Base-by-base conservation (phyloP, 352 stramenopile species). In the Pythium chondricola region DNA sequence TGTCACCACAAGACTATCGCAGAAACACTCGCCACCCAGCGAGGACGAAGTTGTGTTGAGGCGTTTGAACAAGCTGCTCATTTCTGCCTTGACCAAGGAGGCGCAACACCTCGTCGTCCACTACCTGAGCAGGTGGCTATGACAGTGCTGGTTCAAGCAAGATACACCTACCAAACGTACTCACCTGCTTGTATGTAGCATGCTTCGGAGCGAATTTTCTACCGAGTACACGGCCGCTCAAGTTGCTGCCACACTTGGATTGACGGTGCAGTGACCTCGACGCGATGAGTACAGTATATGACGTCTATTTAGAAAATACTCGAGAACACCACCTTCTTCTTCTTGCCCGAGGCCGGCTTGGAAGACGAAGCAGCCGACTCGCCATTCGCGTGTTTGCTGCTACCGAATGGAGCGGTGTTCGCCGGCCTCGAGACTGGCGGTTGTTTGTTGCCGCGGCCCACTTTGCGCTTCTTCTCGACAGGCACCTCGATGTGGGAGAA, bases 321-420 rank as follows among this genome's bases (percentile, higher is more conserved):
- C 0, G 69, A 82, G 50, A 85, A 90, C 40, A 88, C 74, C 13
- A 90, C 79, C 61, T 89, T 89, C 56, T 85, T 88, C 68, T 90
- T 90, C 60, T 78, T 80, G 32, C 55, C 57, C 4, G 58, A 41
- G 2, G 48, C 37, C 14, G 64, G 30, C 43, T 66, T 74, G 63
- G 25, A 44, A 14, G 39, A 20, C 17, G 56, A 35, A 10, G 39
- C 25, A 13, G 50, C 18, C 6, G 56, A 8, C 11, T 31, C 10
- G 4, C 31, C 38, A 3, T 38, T 41, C 26, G 50, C 33, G 18
- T 6, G 8, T 22, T 50, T 51, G 14, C 41, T 44, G 14, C 44
- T 45, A 22, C 44, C 52, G 32, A 54, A 55, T 20, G 52, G 52
- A 40, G 52, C 45, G 17, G 30, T 55, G 2, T 44, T 55, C 10